A percentile compares a stretch with the other conserved stretches of the same genome.
phyloP scores from a whole-genome alignment of 2,329 filamentous ascomycete genomes.

The Penicillium expansum region DNA sequence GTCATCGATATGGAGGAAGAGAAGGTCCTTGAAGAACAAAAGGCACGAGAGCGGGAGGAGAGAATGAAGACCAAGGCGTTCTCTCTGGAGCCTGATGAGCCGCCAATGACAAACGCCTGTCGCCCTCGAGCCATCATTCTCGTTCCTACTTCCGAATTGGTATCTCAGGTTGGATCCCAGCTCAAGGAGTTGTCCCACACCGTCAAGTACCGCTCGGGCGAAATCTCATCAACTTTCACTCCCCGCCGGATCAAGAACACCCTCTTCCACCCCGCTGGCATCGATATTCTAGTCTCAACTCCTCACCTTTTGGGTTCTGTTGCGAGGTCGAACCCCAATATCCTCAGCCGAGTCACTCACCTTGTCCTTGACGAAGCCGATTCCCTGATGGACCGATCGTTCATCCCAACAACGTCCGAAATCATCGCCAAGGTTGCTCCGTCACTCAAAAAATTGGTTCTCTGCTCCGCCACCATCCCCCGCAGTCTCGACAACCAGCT shows the following conservation, averaged over 20 bases:
- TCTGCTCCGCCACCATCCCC: constrained; percentile 96
- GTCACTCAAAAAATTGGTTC: constrained; percentile 78
- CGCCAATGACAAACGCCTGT: constrained; percentile 67
- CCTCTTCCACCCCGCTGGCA: constrained; percentile 74
- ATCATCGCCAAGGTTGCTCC: constrained; percentile 80
- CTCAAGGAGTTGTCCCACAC: constrained; percentile 80
- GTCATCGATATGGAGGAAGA: constrained; percentile 61
- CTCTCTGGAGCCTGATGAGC: constrained; percentile 57
- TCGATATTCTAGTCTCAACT: constrained; percentile 83
- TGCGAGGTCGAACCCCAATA: constrained; percentile 82
- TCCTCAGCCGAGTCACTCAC: constrained; percentile 86
- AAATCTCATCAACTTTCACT: constrained; percentile 74
- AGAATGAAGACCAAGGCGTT: constrained; percentile 58
- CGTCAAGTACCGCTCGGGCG: constrained; percentile 80
- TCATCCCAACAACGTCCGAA: constrained; percentile 74
- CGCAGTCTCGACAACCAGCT: constrained; percentile 82
- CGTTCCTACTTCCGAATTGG: constrained; percentile 88
- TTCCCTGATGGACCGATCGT: constrained; percentile 90
- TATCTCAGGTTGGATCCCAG: constrained; percentile 77
- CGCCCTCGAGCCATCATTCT: constrained; percentile 81
- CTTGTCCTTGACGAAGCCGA: constrained; percentile 94
- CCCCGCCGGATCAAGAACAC: constrained; percentile 78
- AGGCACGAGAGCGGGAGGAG: constrained; percentile 53
- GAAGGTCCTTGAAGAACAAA: constrained; percentile 52
- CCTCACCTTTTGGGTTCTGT: constrained; percentile 88